A percentile compares a stretch with the other conserved stretches of the same genome.
phyloP scores from a whole-genome alignment of 345 rosid species.

The Corchorus olitorius region DNA sequence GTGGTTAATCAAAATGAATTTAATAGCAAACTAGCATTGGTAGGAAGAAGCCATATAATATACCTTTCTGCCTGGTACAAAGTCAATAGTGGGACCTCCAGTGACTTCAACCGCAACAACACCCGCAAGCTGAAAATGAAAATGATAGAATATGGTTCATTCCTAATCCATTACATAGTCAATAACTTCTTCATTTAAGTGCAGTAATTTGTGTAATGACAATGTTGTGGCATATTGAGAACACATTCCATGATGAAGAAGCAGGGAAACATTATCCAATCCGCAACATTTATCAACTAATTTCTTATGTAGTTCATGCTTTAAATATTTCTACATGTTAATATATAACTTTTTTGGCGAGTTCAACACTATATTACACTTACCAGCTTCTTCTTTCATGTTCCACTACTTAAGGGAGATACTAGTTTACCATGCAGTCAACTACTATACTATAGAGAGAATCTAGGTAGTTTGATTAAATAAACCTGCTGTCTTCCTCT shows the following conservation, averaged over 20 bases:
- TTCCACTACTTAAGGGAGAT: neutral
- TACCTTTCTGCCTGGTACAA: constrained; percentile 92
- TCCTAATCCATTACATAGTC: neutral
- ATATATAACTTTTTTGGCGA: neutral
- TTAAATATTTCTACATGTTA: neutral
- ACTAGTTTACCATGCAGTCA: neutral
- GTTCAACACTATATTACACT: neutral
- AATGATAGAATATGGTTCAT: constrained; percentile 5
- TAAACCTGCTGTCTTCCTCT: neutral
- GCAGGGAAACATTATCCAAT: neutral
- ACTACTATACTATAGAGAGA: neutral
- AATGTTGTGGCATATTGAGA: neutral
- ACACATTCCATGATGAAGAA: neutral
- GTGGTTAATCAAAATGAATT: constrained; percentile 18
- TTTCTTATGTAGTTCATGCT: neutral
- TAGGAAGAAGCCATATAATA: constrained; percentile 11
- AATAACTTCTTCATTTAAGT: neutral
- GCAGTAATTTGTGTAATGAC: neutral
- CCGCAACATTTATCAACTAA: neutral
- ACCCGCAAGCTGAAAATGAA: constrained; percentile 73
- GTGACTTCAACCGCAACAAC: constrained; percentile 96
- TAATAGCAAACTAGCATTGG: constrained; percentile 15
- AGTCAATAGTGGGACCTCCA: constrained; percentile 84
- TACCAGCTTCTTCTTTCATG: neutral
- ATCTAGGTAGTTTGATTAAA: neutral